Base-by-base conservation (phyloP, 23 red algal genomes). In the Porphyridium purpureum region DNA sequence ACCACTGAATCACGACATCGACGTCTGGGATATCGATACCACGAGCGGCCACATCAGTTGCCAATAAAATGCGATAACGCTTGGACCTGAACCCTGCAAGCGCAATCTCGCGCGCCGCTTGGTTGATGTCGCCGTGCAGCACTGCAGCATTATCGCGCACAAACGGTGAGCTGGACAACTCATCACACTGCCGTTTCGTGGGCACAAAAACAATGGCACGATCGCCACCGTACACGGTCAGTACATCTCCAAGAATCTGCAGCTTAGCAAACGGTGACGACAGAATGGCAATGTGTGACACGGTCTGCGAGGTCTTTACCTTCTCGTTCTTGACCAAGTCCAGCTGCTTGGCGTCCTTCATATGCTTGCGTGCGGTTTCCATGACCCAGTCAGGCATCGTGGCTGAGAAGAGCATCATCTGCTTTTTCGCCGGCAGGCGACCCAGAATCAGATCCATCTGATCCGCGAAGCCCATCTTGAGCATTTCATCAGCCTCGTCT, bases 401-500 rank as follows among this genome's bases (percentile, higher is more conserved):
- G 2, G 90, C 90, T 21, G 90, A 98, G 57, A 85, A 98, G 34
- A 98, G 66, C 40, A 63, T 83, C 2, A 70, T 80, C 8, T 48
- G 56, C 2, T 76, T 44, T 5, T 75, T 54, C n/a, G 56, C 34
- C 4, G 80, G 73, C 63, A 98, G 47, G 24, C 38, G 32, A 2
- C 32, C 35, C 24, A 86, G 58, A 24, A 98, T 74, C 52, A 80
- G 67, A 35, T 84, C 81, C 17, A 98, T 65, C 52, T 98, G 75
- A n/a, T 76, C 75, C 57, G 85, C 80, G 64, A 98, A 98, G 55
- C 83, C 90, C 72, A 98, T 85, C 33, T 69, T 76, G 9, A 98
- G 62, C 42, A 98, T 55, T 35, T 76, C 61, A 38, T 98, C 90
- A 8, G 79, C 90, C 55, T 98, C 90, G 33, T 98, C 90, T 50